Percentiles rank a stretch among this genome's conserved stretches.
Evolutionary conservation across 139 green algal genomes (phyloP).

Genomic region (Yamagishiella unicocca): DNA sequence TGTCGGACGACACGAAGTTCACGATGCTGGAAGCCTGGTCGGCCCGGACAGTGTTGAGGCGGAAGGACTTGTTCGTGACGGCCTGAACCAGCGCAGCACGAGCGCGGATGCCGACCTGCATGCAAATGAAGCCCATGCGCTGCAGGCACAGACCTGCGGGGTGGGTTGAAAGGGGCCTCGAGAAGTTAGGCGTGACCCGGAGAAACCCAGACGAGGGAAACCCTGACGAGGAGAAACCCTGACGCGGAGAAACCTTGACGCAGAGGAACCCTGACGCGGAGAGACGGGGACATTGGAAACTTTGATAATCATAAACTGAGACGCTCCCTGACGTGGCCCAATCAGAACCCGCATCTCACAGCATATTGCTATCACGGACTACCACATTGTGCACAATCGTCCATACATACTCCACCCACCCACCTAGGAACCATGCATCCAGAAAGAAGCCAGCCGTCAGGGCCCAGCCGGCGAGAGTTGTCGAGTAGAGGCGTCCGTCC

Average conservation of each 20-base stretch:
- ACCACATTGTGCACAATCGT: too few species aligned
- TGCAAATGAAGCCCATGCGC: constrained; percentile 75
- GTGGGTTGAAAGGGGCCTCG: not conserved
- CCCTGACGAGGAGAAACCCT: too few species aligned
- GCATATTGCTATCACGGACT: too few species aligned
- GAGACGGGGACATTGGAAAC: too few species aligned
- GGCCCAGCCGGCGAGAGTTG: constrained; percentile 46
- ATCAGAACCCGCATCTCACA: too few species aligned
- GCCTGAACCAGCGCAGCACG: constrained; percentile 65
- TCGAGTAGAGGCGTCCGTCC: constrained; percentile 17
- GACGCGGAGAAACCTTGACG: too few species aligned
- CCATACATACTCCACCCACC: too few species aligned
- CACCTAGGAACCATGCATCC: constrained; percentile 56
- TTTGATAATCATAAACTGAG: too few species aligned
- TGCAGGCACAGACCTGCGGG: constrained; percentile 55
- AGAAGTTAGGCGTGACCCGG: too few species aligned
- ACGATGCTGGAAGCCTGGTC: constrained; percentile 65
- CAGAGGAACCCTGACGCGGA: too few species aligned
- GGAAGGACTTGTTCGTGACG: constrained; percentile 71
- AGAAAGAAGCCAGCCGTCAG: constrained; percentile 53
- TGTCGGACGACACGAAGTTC: constrained; percentile 69
- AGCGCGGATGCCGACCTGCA: constrained; percentile 54
- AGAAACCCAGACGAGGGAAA: too few species aligned
- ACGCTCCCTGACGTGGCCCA: too few species aligned
- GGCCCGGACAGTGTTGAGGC: constrained; percentile 66